Percentiles rank a stretch among this genome's conserved stretches.
These are phyloP conservation scores for Neurospora sp. DNA, from an alignment of 495 filamentous ascomycete species.

Conservation along the genomic window DNA sequence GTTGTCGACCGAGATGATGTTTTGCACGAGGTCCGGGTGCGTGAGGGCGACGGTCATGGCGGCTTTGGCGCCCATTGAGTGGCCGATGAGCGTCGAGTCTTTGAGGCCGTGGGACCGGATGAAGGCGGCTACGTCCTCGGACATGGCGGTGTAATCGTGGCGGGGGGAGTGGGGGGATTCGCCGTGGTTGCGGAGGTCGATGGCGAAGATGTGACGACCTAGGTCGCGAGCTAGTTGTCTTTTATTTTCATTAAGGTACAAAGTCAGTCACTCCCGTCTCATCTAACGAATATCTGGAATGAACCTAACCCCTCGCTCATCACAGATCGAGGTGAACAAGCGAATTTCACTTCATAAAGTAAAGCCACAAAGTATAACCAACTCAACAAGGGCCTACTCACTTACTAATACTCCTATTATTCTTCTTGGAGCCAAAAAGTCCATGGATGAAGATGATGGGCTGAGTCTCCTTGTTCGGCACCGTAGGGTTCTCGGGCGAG, in stretches of 20 bases:
- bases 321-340: neutral
- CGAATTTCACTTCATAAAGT: neutral
- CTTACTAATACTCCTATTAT: constrained; percentile 94
- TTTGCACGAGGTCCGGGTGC: constrained; percentile 50
- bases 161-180: constrained; percentile 66
- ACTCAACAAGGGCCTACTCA: constrained; percentile 40
- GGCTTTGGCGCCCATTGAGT: constrained; percentile 97
- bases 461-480: constrained; percentile 30
- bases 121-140: constrained; percentile 77
- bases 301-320: constrained; percentile 3
- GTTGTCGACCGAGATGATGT: constrained; percentile 83
- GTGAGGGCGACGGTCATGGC: constrained; percentile 81
- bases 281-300: neutral
- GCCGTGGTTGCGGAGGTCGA: constrained; percentile 93
- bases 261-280: neutral
- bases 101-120: constrained; percentile 62
- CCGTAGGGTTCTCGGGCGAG: constrained; percentile 31
- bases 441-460: constrained; percentile 90
- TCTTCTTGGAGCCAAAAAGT: constrained; percentile 91
- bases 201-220: constrained; percentile 67
- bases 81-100: constrained; percentile 71
- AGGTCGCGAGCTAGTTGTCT: constrained; percentile 73
- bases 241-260: neutral
- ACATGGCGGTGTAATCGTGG: constrained; percentile 81
- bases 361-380: neutral